Evolutionary conservation across 768 basidiomycete species (phyloP).

Genomic region (Saitozyma podzolica): DNA sequence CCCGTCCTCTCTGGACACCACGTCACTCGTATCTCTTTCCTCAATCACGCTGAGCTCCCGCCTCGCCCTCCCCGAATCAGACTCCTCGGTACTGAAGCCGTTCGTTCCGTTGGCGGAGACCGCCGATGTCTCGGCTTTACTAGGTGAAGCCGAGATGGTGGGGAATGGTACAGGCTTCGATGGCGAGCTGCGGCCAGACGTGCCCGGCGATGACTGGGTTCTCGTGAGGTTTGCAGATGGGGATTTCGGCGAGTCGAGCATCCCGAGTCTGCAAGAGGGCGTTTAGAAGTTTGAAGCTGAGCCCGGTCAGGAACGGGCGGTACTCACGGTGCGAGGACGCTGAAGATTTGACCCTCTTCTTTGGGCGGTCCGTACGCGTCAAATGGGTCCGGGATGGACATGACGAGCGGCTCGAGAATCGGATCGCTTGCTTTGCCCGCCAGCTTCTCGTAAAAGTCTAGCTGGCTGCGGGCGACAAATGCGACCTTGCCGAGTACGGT

Average conservation of each 20-base stretch:
- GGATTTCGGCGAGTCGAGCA: constrained; percentile 26
- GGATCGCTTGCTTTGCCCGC: constrained; percentile 64
- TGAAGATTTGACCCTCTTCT: constrained; percentile 87
- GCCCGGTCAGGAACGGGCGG: background rate
- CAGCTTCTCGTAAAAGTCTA: constrained; percentile 79
- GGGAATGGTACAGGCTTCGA: constrained; percentile 18
- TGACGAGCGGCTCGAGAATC: constrained; percentile 84
- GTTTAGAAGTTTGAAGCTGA: constrained; percentile 1
- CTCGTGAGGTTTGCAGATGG: constrained; percentile 30
- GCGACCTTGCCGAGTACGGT: constrained; percentile 83
- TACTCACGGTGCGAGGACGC: constrained; percentile 72
- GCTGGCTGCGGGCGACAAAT: constrained; percentile 79
- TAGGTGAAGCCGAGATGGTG: constrained; percentile 11
- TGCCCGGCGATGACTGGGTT: constrained; percentile 21
- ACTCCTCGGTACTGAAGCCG: constrained; percentile 24
- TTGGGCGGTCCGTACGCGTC: constrained; percentile 87
- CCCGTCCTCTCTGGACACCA: too few relatives aligned
- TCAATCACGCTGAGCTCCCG: constrained; percentile 50
- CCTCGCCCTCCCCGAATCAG: constrained; percentile 30
- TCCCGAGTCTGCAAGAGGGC: constrained; percentile 18
- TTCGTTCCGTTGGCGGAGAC: constrained; percentile 30
- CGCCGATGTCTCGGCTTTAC: constrained; percentile 27
- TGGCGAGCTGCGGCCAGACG: constrained; percentile 26
- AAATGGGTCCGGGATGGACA: constrained; percentile 87
- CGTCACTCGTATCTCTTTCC: background rate